These are phyloP conservation scores for Cercospora canescens DNA, from an alignment of 2,329 filamentous ascomycete genomes.

Conservation along the genomic window DNA sequence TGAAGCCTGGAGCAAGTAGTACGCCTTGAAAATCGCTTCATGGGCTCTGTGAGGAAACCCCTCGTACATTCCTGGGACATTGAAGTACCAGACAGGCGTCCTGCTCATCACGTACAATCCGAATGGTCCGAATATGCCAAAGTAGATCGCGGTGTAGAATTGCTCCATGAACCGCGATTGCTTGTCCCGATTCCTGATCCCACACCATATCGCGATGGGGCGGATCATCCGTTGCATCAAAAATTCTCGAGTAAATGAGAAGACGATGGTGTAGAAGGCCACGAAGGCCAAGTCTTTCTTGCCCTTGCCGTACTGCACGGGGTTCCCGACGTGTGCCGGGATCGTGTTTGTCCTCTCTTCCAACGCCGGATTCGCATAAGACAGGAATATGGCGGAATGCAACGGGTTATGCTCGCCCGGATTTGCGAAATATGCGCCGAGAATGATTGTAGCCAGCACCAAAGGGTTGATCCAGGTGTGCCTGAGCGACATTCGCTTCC, in stretches of 20 bases:
- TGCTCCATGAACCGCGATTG: constrained; percentile 95
- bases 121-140: constrained; percentile 75
- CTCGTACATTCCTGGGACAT: constrained; percentile 87
- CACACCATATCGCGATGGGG: constrained; percentile 69
- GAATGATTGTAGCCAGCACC: constrained; percentile 62
- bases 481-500: constrained; percentile 47
- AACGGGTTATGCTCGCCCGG: constrained; percentile 77
- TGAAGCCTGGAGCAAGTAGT: constrained; percentile 90
- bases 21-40: constrained; percentile 83
- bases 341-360: constrained; percentile 36
- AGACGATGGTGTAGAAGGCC: constrained; percentile 81
- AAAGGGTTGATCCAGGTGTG: constrained; percentile 70
- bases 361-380: constrained; percentile 64
- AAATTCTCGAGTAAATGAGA: constrained; percentile 93
- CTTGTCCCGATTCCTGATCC: constrained; percentile 72
- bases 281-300: constrained; percentile 83
- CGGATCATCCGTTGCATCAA: constrained; percentile 88
- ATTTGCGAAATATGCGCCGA: constrained; percentile 70
- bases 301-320: constrained; percentile 82
- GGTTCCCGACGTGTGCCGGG: constrained; percentile 47
- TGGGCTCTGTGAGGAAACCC: constrained; percentile 81
- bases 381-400: constrained; percentile 82
- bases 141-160: constrained; percentile 91
- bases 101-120: constrained; percentile 88
- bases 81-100: constrained; percentile 96